A percentile compares a stretch with the other conserved stretches of the same genome.
phyloP scores from a whole-genome alignment of 768 basidiomycete species.

The Rubroboletus pulcherrimus region DNA sequence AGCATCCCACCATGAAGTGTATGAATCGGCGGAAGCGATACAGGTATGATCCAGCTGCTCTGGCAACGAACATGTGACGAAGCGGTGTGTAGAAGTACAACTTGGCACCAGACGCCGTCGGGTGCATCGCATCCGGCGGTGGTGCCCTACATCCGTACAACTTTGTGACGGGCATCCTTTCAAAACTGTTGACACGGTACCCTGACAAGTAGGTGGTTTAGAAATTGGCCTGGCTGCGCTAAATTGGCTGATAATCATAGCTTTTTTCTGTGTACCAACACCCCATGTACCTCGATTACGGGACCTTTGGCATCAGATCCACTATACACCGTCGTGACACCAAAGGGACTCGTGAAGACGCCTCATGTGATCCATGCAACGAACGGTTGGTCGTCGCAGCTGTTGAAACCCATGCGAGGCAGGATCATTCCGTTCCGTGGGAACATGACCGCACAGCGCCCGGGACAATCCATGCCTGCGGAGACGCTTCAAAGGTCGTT shows the following conservation, averaged over 20 bases:
- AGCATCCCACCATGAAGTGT: conserved; percentile 31
- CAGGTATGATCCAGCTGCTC: conserved; percentile 17
- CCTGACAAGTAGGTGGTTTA: conserved; percentile 40
- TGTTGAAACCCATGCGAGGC: conserved; percentile 57
- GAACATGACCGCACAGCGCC: conserved; percentile 62
- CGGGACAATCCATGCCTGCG: conserved; percentile 34
- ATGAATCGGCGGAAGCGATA: conserved; percentile 33
- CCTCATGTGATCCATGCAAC: conserved; percentile 78
- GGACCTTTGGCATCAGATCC: conserved; percentile 23
- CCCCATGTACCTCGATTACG: conserved; percentile 55
- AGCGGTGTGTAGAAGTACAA: conserved; percentile 40
- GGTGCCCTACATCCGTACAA: conserved; percentile 70
- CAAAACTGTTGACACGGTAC: conserved; percentile 47
- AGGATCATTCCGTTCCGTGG: conserved; percentile 62
- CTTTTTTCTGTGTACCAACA: conserved; percentile 55
- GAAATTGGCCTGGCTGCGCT: background rate
- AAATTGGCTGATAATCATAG: conserved; percentile 30
- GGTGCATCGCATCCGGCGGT: conserved; percentile 51
- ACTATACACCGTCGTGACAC: conserved; percentile 56
- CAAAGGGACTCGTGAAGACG: conserved; percentile 53
- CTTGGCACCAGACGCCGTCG: conserved; percentile 42
- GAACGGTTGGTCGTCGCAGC: conserved; percentile 76
- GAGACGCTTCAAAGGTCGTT: conserved; percentile 49
- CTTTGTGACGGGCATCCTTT: conserved; percentile 59
- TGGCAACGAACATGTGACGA: background rate